Evolutionary conservation across 768 basidiomycete genomes (phyloP), one percentile per base, ranked within the genome.

Genomic region (Termitomyces sp.): DNA sequence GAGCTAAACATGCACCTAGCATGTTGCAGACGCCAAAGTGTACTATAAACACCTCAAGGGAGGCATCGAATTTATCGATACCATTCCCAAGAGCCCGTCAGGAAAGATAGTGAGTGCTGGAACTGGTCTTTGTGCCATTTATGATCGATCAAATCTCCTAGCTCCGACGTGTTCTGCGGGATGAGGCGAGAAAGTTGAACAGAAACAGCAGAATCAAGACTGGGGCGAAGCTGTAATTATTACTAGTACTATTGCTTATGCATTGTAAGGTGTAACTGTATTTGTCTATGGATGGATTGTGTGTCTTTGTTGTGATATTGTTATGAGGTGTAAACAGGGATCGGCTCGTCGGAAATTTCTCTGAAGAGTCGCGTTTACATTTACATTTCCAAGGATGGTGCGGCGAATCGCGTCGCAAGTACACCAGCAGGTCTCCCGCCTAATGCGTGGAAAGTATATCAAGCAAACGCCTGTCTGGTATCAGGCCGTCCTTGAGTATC

Each of bases 331-430:
- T 38, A 52, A 52, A 52, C 36, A 38, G 35, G 28, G 22, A 18
- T 16, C 0, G 33, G 14, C 30, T 10, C 9, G 30, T 58, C 24
- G 13, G 49, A 54, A 53, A 54, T 40, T 58, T 53, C 33, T 54
- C 5, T 28, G 32, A 14, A 14, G n/a, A 14, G 42, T 43, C 33
- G 43, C 40, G 53, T 45, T 14, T 16, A 26, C 26, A n/a, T n/a
- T n/a, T 28, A n/a, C 18, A 32, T 6, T 18, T 10, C 16, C 44
- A 45, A 60, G 50, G 33, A 92, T 92, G 90, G 87, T 87, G 38
- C 84, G 91, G 59, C 78, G 90, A 65, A 80, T 95, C 65, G 88
- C 94, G 35, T 83, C 83, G 59, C 92, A 96, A 69, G 94, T 96
- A 24, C 94, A 94, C 74, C 85, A 90, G 72, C 87, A 91, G 58